Evolutionary conservation across 2,329 filamentous ascomycete genomes (phyloP), one percentile per base, ranked within the genome.

Genomic region (Trichoderma citrinoviride): DNA sequence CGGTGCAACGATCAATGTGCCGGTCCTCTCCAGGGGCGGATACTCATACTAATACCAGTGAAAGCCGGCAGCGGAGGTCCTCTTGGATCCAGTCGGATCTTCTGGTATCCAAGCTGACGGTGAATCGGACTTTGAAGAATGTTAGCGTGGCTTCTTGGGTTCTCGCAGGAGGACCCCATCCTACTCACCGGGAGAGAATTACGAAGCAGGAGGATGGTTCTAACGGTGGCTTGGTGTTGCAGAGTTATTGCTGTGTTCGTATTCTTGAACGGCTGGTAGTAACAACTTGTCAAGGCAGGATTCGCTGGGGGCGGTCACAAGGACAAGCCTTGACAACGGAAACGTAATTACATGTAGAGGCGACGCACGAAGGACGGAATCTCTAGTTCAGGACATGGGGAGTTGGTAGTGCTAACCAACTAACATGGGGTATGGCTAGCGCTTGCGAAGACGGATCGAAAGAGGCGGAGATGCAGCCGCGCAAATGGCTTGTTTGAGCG

Each of bases 281-380:
- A 19, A 33, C 25, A 27, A 62, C 58, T 62, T 54, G 58, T 54
- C 40, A 23, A 50, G 7, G 40, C 41, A n/a, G 52, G 58, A 62
- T 54, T 62, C 47, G 37, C 47, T 17, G 33, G 58, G 25, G 25
- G 21, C 8, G 49, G 58, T 54, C 58, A 62, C 58, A 62, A 52
- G 58, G 49, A 8, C 58, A 37, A 33, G 58, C 49, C 47, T 53
- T 44, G n/a, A 60, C 19, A 19, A 60, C 3, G 41, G 49, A 49
- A 4, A 49, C 27, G 27, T 25, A 60, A 60, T 60, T n/a, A n/a
- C n/a, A n/a, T n/a, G n/a, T n/a, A 29, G 27, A 29, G 7, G 27
- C 33, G 3, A 37, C 14, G 33, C 33, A 14, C 3, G 10, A 37
- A 3, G 33, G 33, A 12, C 17, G 23, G 27, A n/a, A n/a, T n/a